Evolutionary conservation across 1,284 basidiomycete species (phyloP).

Genomic region (Blastosporella zonata): DNA sequence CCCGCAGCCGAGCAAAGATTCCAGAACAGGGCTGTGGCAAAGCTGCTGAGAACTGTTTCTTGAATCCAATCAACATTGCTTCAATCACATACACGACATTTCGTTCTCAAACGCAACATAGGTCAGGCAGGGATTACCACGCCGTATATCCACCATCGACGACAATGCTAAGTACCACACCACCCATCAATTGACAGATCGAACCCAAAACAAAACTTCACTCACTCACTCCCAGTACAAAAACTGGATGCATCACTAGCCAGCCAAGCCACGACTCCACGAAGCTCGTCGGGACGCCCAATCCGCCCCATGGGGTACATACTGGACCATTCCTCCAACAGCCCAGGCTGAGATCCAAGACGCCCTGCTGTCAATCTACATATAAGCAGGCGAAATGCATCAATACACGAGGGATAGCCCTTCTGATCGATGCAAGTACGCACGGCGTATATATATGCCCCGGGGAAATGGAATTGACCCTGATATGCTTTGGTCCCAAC

Average conservation of each 20-base stretch:
- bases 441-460: constrained; percentile 73
- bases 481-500: constrained; percentile 63
- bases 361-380: neutral
- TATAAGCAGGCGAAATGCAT: neutral
- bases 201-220: constrained; percentile 18
- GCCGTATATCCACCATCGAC: constrained; percentile 2
- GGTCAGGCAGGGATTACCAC: neutral
- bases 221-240: constrained; percentile 73
- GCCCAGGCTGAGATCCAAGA: constrained; percentile 62
- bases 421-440: constrained; percentile 24
- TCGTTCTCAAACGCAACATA: neutral
- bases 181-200: neutral
- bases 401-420: neutral
- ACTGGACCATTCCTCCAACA: constrained; percentile 67
- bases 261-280: constrained; percentile 76
- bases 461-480: constrained; percentile 71
- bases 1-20: neutral
- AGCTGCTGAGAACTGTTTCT: no score
- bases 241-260: constrained; percentile 73
- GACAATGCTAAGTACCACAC: neutral
- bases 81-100: no score
- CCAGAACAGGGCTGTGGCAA: no score
- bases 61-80: no score
- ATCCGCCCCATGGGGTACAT: constrained; percentile 75
- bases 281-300: constrained; percentile 71